Evolutionary conservation across 1,284 basidiomycete species (phyloP).

Genomic region (Ganoderma resinaceum): DNA sequence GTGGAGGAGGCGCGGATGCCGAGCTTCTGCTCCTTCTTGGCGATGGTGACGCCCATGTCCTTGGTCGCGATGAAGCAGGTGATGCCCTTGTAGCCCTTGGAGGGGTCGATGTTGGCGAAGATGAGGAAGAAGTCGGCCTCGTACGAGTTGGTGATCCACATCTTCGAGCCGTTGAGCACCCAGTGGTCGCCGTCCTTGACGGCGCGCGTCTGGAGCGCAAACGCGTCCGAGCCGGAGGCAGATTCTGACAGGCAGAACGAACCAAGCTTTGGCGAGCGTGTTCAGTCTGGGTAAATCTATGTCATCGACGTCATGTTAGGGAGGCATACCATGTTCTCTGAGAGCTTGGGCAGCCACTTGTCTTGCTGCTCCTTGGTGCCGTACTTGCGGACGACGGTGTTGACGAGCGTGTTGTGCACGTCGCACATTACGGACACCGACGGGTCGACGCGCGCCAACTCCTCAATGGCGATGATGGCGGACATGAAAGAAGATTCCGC

Average conservation of each 20-base stretch:
- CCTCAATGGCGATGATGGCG: conserved; percentile 97
- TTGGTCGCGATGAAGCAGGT: conserved; percentile 97
- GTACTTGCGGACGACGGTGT: conserved; percentile 92
- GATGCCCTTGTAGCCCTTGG: conserved; percentile 98
- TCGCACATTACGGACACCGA: conserved; percentile 97
- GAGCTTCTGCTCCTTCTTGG: conserved; percentile 99
- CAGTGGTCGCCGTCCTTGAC: conserved; percentile 86
- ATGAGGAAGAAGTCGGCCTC: conserved; percentile 96
- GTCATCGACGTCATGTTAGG: background rate
- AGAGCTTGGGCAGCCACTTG: conserved; percentile 88
- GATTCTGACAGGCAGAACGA: conserved; percentile 97
- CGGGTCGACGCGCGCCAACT: conserved; percentile 95
- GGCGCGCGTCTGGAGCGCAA: conserved; percentile 94
- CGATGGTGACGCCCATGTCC: conserved; percentile 96
- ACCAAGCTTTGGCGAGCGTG: conserved; percentile 69
- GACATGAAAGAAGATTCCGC: conserved; percentile 93
- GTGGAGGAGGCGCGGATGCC: conserved; percentile 98
- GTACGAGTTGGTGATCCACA: conserved; percentile 99
- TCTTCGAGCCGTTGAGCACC: conserved; percentile 94
- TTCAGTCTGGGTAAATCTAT: background rate
- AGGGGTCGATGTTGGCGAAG: conserved; percentile 94
- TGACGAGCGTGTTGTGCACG: conserved; percentile 98
- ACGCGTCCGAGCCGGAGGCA: conserved; percentile 95
- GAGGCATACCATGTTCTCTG: conserved; percentile 76
- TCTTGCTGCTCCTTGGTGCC: conserved; percentile 87